Percentiles rank a stretch among this genome's conserved stretches.
Conservation (phyloP, 768 basidiomycete species). For the Ramaria sp. region DNA sequence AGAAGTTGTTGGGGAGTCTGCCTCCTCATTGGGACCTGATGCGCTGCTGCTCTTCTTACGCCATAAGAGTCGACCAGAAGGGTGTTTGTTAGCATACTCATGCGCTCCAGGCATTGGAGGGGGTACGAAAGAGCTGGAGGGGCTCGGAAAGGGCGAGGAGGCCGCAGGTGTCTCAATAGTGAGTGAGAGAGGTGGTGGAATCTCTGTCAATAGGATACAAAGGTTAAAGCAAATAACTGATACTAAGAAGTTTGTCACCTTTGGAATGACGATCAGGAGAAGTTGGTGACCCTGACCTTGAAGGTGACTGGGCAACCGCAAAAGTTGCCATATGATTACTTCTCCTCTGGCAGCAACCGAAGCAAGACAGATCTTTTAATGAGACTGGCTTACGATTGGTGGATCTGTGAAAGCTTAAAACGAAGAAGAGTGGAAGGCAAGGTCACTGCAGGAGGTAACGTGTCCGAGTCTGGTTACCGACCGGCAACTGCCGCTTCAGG, state of each 20-base stretch:
- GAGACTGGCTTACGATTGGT: too few species aligned
- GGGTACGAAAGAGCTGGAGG: slow-evolving; percentile 56
- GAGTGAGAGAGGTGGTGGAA: slow-evolving; percentile 1
- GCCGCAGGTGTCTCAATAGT: background rate
- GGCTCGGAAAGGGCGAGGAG: slow-evolving; percentile 17
- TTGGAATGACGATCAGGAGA: slow-evolving; percentile 2
- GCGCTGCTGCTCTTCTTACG: background rate
- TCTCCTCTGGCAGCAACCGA: background rate
- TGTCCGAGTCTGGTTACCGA: too few species aligned
- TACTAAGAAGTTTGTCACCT: background rate
- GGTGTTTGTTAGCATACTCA: slow-evolving; percentile 41
- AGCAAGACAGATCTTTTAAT: background rate
- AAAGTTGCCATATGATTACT: background rate
- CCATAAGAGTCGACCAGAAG: background rate
- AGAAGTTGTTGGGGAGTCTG: too few species aligned
- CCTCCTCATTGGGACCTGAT: background rate
- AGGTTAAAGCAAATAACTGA: background rate
- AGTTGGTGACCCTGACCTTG: background rate
- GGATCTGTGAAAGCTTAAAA: too few species aligned
- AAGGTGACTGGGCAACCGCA: background rate
- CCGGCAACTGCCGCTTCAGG: too few species aligned
- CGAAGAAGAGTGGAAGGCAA: too few species aligned
- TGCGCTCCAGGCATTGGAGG: slow-evolving; percentile 57
- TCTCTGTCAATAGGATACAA: background rate
- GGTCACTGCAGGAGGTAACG: too few species aligned